Evolutionary conservation across 169 alveolate species (phyloP).

Genomic region (Plasmodium knowlesi): DNA sequence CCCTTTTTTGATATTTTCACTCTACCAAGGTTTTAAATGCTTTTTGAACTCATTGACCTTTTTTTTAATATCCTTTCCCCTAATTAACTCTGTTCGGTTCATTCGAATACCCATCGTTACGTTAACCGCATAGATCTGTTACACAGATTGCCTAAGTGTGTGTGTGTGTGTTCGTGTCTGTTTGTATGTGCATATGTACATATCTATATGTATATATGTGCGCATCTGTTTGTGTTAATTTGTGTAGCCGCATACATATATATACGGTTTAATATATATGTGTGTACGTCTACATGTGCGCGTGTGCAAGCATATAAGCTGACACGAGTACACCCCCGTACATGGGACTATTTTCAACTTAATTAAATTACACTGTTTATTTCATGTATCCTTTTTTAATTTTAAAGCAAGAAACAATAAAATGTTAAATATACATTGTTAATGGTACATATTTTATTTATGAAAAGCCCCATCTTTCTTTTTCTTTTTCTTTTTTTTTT

Average conservation of each 20-base stretch:
- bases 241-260: neutral
- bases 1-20: slow-evolving; percentile 33
- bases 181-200: neutral
- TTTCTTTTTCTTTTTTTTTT: neutral
- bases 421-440: slow-evolving; percentile 3
- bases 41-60: slow-evolving; percentile 16
- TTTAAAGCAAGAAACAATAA: slow-evolving; percentile 6
- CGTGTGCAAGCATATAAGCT: neutral
- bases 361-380: slow-evolving; percentile 38
- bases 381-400: slow-evolving; percentile 14
- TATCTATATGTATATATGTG: neutral
- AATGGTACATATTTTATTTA: slow-evolving; percentile 27
- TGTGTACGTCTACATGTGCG: neutral
- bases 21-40: slow-evolving; percentile 36
- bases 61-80: slow-evolving; percentile 20
- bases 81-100: slow-evolving; percentile 29
- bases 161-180: neutral
- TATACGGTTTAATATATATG: neutral
- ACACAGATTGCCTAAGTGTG: slow-evolving; percentile 9
- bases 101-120: slow-evolving; percentile 12
- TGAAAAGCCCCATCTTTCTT: slow-evolving; percentile 25
- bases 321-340: slow-evolving; percentile 7
- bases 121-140: slow-evolving; percentile 24
- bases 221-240: neutral
- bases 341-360: slow-evolving; percentile 20